Conservation (phyloP, 768 basidiomycete genomes). For the Leccinum pellstonianum region DNA sequence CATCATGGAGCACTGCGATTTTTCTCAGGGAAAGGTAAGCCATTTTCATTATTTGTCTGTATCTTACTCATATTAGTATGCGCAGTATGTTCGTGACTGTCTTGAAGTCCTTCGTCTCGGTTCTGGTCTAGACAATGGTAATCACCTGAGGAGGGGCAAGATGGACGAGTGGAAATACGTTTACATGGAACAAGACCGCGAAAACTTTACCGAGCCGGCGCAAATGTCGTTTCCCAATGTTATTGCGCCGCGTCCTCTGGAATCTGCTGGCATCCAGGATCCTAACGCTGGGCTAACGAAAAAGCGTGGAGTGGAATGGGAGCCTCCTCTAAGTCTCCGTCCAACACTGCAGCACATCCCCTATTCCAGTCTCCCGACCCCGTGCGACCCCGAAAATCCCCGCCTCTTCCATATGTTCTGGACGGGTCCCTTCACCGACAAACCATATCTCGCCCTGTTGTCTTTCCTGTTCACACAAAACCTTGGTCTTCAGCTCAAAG, state of each 20-base stretch:
- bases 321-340: constrained; percentile 47
- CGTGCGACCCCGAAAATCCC: constrained; percentile 84
- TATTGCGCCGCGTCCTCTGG: constrained; percentile 30
- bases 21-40: constrained; percentile 69
- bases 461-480: constrained; percentile 98
- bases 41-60: background rate
- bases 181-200: constrained; percentile 62
- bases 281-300: constrained; percentile 56
- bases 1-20: constrained; percentile 92
- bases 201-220: constrained; percentile 38
- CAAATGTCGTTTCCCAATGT: constrained; percentile 33
- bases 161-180: constrained; percentile 87
- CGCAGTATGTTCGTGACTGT: constrained; percentile 94
- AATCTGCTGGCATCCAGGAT: constrained; percentile 38
- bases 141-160: constrained; percentile 69
- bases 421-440: constrained; percentile 98
- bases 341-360: constrained; percentile 53
- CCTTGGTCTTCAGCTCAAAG: constrained; percentile 70
- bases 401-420: constrained; percentile 99
- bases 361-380: constrained; percentile 51
- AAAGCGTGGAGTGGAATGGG: constrained; percentile 63
- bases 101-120: constrained; percentile 92
- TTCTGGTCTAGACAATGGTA: constrained; percentile 81
- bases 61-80: constrained; percentile 12
- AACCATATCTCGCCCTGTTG: constrained; percentile 91